Percentiles rank a stretch among this genome's conserved stretches.
Conservation (phyloP, 1,284 basidiomycete genomes). For the Moniliophthora roreri region DNA sequence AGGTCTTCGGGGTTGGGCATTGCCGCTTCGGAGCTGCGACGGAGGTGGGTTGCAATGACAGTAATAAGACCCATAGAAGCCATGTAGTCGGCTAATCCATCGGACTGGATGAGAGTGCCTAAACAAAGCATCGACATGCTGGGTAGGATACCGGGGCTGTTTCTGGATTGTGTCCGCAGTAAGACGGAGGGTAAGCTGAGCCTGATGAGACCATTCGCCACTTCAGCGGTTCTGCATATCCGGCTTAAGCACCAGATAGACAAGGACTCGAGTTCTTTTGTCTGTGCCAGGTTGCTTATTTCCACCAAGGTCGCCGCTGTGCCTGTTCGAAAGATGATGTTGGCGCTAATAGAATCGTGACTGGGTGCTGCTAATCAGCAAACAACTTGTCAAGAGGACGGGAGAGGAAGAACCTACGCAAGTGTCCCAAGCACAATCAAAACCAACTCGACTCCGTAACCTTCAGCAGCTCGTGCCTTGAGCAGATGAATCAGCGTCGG, state of each 20-base stretch:
- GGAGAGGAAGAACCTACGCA: slow-evolving; percentile 16
- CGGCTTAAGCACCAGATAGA: slow-evolving; percentile 25
- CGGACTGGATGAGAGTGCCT: slow-evolving; percentile 22
- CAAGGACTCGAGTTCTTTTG: slow-evolving; percentile 21
- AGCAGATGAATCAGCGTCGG: slow-evolving; percentile 23
- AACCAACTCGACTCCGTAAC: slow-evolving; percentile 21
- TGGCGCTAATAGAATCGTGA: slow-evolving; percentile 22
- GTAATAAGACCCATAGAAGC: slow-evolving; percentile 10
- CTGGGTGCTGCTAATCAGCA: slow-evolving; percentile 9
- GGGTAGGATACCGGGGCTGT: slow-evolving; percentile 12
- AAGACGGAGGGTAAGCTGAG: slow-evolving; percentile 20
- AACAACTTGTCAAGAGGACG: neutral
- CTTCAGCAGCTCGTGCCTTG: slow-evolving; percentile 23
- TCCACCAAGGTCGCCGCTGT: slow-evolving; percentile 19
- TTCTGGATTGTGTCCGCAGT: slow-evolving; percentile 18
- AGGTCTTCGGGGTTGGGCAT: slow-evolving; percentile 9
- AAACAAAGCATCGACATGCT: slow-evolving; percentile 24
- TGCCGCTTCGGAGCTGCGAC: slow-evolving; percentile 2
- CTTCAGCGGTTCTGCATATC: slow-evolving; percentile 23
- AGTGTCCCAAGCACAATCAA: slow-evolving; percentile 23
- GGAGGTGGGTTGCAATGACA: slow-evolving; percentile 7
- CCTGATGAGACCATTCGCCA: slow-evolving; percentile 23
- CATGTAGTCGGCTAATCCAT: slow-evolving; percentile 23
- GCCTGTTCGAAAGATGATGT: slow-evolving; percentile 11
- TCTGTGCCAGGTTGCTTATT: slow-evolving; percentile 20